phyloP scores from a whole-genome alignment of 2,329 filamentous ascomycete species.

The Colletotrichum sidae region DNA sequence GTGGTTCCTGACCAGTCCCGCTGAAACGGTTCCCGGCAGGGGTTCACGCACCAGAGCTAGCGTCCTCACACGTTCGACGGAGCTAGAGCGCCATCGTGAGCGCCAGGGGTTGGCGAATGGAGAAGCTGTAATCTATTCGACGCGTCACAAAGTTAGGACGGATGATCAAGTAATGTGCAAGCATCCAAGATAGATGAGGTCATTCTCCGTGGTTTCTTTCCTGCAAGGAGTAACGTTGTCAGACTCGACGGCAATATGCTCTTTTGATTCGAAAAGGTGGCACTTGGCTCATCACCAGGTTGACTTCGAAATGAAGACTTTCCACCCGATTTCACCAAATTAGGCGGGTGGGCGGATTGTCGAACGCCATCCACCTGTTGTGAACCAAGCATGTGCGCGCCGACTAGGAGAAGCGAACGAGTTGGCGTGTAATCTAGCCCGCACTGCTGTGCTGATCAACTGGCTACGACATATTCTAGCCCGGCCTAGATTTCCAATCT shows the following conservation, averaged over 20 bases:
- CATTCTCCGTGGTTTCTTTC: constrained; percentile 21
- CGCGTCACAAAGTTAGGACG: constrained; percentile 36
- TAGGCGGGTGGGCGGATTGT: constrained; percentile 1
- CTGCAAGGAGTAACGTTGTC: constrained; percentile 24
- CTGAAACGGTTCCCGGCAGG: constrained; percentile 32
- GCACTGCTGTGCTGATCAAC: constrained; percentile 16
- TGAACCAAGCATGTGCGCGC: constrained; percentile 24
- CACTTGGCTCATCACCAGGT: too few species aligned
- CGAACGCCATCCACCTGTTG: background rate
- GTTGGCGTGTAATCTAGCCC: constrained; percentile 31
- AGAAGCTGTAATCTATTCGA: constrained; percentile 36
- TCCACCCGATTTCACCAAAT: background rate
- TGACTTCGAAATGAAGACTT: too few species aligned
- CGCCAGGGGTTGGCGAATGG: constrained; percentile 18
- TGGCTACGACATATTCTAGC: constrained; percentile 26
- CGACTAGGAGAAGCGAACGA: constrained; percentile 20
- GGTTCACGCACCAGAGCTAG: constrained; percentile 26
- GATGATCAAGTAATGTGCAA: constrained; percentile 2
- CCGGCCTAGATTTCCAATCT: constrained; percentile 21
- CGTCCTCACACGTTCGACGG: constrained; percentile 8
- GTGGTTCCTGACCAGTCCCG: constrained; percentile 32
- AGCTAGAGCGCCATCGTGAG: constrained; percentile 15
- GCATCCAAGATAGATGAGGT: constrained; percentile 21
- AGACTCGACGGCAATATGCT: background rate
- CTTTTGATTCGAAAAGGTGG: too few species aligned